These are phyloP conservation scores for Williopsis jadinii DNA, from an alignment of 1,139 yeast genomes.

Conservation along the genomic window DNA sequence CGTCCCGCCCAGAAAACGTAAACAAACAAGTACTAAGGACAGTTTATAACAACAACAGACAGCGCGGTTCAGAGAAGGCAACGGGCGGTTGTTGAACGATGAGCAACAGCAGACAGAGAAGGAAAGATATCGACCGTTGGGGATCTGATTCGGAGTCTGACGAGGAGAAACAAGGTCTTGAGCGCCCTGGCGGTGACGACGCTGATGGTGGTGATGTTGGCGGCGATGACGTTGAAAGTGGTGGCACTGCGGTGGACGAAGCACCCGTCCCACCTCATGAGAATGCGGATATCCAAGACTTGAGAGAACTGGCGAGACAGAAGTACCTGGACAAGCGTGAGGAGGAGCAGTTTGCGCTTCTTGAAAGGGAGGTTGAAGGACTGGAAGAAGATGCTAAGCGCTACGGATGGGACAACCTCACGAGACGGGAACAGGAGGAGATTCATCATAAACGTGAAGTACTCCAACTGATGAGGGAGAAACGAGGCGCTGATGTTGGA, in stretches of 20 bases:
- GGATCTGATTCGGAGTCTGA: slow-evolving; percentile 7
- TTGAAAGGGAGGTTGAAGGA: slow-evolving; percentile 42
- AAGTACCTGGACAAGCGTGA: slow-evolving; percentile 42
- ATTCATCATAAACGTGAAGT: slow-evolving; percentile 41
- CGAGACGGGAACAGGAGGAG: slow-evolving; percentile 44
- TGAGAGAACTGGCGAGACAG: slow-evolving; percentile 43
- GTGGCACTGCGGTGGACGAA: not conserved
- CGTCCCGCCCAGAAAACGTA: too few relatives aligned
- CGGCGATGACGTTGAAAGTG: not conserved
- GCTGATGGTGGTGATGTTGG: not conserved
- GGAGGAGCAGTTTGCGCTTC: slow-evolving; percentile 34
- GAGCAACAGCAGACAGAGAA: not conserved
- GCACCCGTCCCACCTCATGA: too few relatives aligned
- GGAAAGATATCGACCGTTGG: slow-evolving; percentile 9
- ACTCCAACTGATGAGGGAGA: slow-evolving; percentile 34
- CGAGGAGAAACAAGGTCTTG: not conserved
- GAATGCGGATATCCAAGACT: slow-evolving; percentile 17
- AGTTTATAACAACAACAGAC: too few relatives aligned
- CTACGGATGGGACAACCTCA: slow-evolving; percentile 44
- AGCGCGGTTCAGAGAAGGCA: not conserved
- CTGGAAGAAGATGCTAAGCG: slow-evolving; percentile 39
- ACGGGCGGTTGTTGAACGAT: not conserved
- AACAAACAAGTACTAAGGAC: too few relatives aligned
- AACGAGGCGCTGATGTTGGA: slow-evolving; percentile 29
- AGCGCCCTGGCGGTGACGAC: not conserved